Conservation (phyloP, 352 stramenopile genomes). For the Pythium insidiosum region DNA sequence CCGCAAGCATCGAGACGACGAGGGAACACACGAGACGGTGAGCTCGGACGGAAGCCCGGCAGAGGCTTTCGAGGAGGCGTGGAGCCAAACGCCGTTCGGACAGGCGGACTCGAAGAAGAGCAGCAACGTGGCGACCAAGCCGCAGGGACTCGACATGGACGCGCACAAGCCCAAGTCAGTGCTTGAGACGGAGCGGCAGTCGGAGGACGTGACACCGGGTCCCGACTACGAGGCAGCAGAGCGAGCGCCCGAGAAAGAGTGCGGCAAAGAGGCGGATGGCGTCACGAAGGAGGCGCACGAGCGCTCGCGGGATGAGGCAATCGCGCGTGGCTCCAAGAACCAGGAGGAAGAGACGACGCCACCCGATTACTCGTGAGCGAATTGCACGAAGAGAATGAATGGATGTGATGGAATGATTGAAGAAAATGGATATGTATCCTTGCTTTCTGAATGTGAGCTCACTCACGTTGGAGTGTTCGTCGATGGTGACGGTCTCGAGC, state of each 20-base stretch:
- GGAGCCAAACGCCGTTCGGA: slow-evolving; percentile 55
- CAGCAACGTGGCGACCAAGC: slow-evolving; percentile 1
- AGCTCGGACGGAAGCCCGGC: slow-evolving; percentile 19
- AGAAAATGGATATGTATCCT: no score
- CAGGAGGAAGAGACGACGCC: slow-evolving; percentile 69
- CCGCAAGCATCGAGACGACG: slow-evolving; percentile 32
- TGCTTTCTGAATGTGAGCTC: no score
- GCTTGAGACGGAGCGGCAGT: slow-evolving; percentile 12
- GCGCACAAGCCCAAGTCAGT: no score
- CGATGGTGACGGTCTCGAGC: no score
- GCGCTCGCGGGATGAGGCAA: slow-evolving; percentile 36
- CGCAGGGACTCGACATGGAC: slow-evolving; percentile 14
- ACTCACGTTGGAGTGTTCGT: no score
- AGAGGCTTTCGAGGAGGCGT: slow-evolving; percentile 60
- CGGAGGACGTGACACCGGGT: slow-evolving; percentile 8
- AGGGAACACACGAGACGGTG: slow-evolving; percentile 42
- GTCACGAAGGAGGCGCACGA: slow-evolving; percentile 24
- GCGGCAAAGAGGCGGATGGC: slow-evolving; percentile 15
- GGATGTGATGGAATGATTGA: no score
- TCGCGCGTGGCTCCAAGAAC: slow-evolving; percentile 41
- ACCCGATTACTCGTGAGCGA: no score
- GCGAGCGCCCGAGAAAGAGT: slow-evolving; percentile 31
- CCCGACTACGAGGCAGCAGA: slow-evolving; percentile 18
- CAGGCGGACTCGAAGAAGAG: no score
- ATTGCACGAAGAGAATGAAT: no score